Base-by-base conservation (phyloP, 768 basidiomycete genomes). In the Phaeotremella skinneri region DNA sequence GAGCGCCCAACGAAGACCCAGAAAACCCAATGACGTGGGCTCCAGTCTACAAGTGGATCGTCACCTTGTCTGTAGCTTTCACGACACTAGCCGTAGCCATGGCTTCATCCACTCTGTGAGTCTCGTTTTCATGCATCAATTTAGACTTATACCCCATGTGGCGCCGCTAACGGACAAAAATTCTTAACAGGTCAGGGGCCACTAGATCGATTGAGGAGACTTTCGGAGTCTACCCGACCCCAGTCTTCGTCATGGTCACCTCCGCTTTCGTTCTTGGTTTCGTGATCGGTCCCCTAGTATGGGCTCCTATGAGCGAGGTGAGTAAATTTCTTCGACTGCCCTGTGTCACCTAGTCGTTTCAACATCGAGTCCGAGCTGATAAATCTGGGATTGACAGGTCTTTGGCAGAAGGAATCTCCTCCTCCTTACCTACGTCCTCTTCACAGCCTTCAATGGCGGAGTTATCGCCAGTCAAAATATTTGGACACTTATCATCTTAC, bases 371-470 rank as follows among this genome's bases (percentile, higher is more conserved):
- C n/a, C n/a, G n/a, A n/a, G n/a, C n/a, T n/a, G n/a, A n/a, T n/a
- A n/a, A n/a, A n/a, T n/a, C n/a, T n/a, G n/a, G n/a, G n/a, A n/a
- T n/a, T n/a, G n/a, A 9, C 37, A 39, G 37, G 37, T 73, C 0
- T 75, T 66, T 45, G 79, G 79, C 1, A 69, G 79, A 4, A 61
- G 76, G 9, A 56, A 61, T 32, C 57, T 79, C 55, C 76, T 79
- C 55, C 61, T 79, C 62, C 30, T 68, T 48, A 69, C 72, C 52
- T 74, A 75, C 64, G 63, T 73, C 59, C 48, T 62, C 14, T 76
- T 73, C 64, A 72, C 78, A 49, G 32, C 70, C 58, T 73, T 76
- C 72, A 62, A 76, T 52, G 62, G 70, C 27, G 78, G 70, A 0
- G 70, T 64, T 23, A 71, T 69, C 9, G 73, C 74, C 13, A 63